Evolutionary conservation across 768 basidiomycete genomes (phyloP), one percentile per base, ranked within the genome.

Genomic region (Lyophyllum decastes): DNA sequence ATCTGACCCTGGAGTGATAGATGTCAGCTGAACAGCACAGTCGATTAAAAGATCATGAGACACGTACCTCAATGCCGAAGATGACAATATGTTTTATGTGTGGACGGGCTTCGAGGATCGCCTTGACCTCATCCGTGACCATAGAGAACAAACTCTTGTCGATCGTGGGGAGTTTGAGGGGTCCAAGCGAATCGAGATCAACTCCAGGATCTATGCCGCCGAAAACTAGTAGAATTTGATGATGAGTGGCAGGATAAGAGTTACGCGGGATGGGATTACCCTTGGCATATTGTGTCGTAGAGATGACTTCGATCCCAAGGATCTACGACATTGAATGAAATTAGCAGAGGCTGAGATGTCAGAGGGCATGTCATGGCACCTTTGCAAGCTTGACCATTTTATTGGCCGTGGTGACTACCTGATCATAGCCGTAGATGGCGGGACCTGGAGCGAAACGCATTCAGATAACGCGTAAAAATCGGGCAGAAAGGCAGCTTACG

Each of bases 121-220:
- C 57, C 54, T 77, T 72, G 9, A 95, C 82, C 40, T 91, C 84
- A 3, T 87, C 81, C 0, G 85, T 87, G 57, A 88, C 66, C 95
- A 96, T 96, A 0, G 90, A 90, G 76, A 97, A 96, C 50, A 85
- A 80, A 0, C 85, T 85, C 71, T 96, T 95, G 63, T 87, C 82
- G 66, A 84, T 76, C 4, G 83, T 82, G 35, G 80, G 86, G 35
- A 88, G 70, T 59, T 82, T 78, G 25, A 90, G 73, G 4, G 78
- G 62, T 0, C 78, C 88, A 3, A 90, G 79, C 25, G 81, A 76
- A 14, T 71, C 66, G 56, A 80, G 70, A 62, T 81, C 80, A 56
- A 93, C 76, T 54, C 83, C 85, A 1, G 86, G 81, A 33, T 83
- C 81, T 4, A 86, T 90, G 19, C 75, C 73, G 0, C 92, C 92